These are phyloP conservation scores for Lepiota venenata DNA, from an alignment of 768 basidiomycete genomes.

Conservation along the genomic window DNA sequence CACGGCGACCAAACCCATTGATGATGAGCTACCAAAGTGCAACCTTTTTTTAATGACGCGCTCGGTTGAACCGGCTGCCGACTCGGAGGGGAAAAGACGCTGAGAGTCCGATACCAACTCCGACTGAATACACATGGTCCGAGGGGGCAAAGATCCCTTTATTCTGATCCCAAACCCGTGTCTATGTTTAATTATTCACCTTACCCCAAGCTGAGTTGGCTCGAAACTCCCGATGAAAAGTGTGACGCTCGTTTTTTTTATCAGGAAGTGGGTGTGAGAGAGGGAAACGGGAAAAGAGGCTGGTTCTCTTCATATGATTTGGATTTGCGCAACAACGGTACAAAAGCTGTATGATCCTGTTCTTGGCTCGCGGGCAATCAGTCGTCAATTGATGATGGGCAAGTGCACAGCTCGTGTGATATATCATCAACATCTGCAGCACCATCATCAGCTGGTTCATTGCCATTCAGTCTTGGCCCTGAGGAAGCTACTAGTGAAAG, in stretches of 20 bases:
- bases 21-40: too few species aligned
- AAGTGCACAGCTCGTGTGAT: constrained; percentile 10
- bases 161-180: background rate
- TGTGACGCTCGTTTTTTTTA: too few species aligned
- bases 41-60: too few species aligned
- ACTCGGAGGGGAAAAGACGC: too few species aligned
- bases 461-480: background rate
- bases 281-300: too few species aligned
- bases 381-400: constrained; percentile 3
- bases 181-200: background rate
- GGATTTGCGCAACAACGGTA: too few species aligned
- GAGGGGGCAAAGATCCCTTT: too few species aligned
- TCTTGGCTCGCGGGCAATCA: background rate
- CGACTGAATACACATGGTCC: background rate
- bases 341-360: background rate
- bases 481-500: background rate
- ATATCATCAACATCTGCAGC: constrained; percentile 8
- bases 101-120: background rate
- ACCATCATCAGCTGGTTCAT: constrained; percentile 4
- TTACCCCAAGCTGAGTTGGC: background rate
- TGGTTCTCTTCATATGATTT: too few species aligned
- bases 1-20: too few species aligned
- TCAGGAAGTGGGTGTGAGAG: too few species aligned
- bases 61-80: too few species aligned
- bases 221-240: constrained; percentile 6